These are phyloP conservation scores for Cryptosporidium parvum DNA, from an alignment of 169 alveolate genomes.

Conservation along the genomic window DNA sequence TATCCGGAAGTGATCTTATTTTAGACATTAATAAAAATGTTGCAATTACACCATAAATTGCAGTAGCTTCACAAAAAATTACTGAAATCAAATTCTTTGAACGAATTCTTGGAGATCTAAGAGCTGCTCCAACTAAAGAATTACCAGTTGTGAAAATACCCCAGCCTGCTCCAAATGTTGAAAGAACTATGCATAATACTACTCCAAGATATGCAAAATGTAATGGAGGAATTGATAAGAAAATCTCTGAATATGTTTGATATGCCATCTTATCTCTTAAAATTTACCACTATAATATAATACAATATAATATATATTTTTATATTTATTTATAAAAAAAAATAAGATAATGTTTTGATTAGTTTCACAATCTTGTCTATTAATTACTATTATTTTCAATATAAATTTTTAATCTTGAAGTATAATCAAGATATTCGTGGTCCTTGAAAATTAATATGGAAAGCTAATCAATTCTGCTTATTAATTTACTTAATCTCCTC, in stretches of 20 bases:
- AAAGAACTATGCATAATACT: slow-evolving; percentile 91
- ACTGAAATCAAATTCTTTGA: slow-evolving; percentile 98
- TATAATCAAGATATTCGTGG: neutral
- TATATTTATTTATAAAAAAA: too few species aligned
- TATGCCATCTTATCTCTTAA: slow-evolving; percentile 17
- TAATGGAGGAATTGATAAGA: slow-evolving; percentile 62
- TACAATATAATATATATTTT: too few species aligned
- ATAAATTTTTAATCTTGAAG: neutral
- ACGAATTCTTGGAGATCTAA: slow-evolving; percentile 98
- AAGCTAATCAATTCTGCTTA: neutral
- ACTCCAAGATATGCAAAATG: slow-evolving; percentile 91
- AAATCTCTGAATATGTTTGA: slow-evolving; percentile 58
- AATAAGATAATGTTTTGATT: neutral
- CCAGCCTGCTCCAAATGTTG: slow-evolving; percentile 97
- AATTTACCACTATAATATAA: neutral
- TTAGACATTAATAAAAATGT: slow-evolving; percentile 89
- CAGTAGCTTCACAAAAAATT: slow-evolving; percentile 99
- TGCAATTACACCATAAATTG: slow-evolving; percentile 95
- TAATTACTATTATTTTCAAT: too few species aligned
- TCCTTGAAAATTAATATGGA: too few species aligned
- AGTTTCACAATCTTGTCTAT: neutral
- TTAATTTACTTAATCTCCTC: neutral
- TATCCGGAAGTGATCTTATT: slow-evolving; percentile 80
- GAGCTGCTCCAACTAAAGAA: slow-evolving; percentile 97
- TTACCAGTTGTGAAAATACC: slow-evolving; percentile 99